Base-by-base conservation (phyloP, 75 land plant genomes). In the Larix kaempferi region DNA sequence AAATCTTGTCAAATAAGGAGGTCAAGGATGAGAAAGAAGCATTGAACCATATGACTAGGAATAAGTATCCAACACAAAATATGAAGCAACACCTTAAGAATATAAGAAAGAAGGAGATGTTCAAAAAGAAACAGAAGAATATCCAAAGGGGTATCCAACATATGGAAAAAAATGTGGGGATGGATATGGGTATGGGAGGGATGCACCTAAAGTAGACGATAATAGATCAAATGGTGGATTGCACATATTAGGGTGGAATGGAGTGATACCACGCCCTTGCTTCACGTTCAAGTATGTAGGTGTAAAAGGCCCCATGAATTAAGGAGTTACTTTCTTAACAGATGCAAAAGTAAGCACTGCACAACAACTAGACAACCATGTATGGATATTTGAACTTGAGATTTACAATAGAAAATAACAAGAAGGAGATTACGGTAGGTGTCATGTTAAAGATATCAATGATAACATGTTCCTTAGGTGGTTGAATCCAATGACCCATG, bases 1-100 rank as follows among this genome's bases (percentile, higher is more conserved):
- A 72, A 82, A 57, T 8, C 74, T 49, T 49, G 65, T 15, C 62
- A 78, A 75, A 22, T 78, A 57, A 74, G 81, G 75, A 78, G 84
- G 69, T 58, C 84, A 63, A 21, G 33, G 71, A 59, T 52, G 76
- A 35, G 78, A 16, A 54, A 78, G 16, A n/a, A 69, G 29, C 2
- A 61, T 67, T 54, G 78, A 65, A 25, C 77, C 74, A 27, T 57
- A 39, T 2, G 66, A 69, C 35, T 61, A n/a, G 54, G 77, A 65
- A 58, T 55, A 74, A 4, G 58, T 11, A 54, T 33, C 52, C 72
- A 69, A 8, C 8, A 27, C 23, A 4, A 7, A 23, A 23, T 54
- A 54, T 73, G 75, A 25, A 54, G 57, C 17, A 14, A n/a, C 3
- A 13, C 74, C 55, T 25, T 52, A 73, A 4, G 57, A 73, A 44